These are phyloP conservation scores for Earliella scabrosa DNA, from an alignment of 1,284 basidiomycete genomes.

Conservation along the genomic window DNA sequence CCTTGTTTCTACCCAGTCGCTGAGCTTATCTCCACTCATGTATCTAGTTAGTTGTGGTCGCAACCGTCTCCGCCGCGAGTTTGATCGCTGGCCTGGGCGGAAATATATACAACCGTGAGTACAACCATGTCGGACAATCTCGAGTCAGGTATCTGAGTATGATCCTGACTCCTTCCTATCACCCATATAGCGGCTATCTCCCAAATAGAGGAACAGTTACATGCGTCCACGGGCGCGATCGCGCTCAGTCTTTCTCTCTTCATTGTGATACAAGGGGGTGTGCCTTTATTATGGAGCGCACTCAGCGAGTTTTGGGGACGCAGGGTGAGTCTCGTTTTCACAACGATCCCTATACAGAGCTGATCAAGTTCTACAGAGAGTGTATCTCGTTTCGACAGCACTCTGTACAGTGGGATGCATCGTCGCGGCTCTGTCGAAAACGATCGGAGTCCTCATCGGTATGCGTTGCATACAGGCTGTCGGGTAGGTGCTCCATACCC, in stretches of 20 bases:
- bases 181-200: constrained; percentile 57
- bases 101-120: constrained; percentile 72
- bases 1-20: neutral
- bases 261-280: constrained; percentile 76
- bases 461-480: constrained; percentile 73
- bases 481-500: constrained; percentile 45
- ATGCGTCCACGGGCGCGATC: constrained; percentile 70
- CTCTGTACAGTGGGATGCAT: constrained; percentile 70
- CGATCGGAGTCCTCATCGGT: constrained; percentile 70
- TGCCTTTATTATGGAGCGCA: constrained; percentile 74
- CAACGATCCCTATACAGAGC: neutral
- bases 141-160: too few species aligned
- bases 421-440: constrained; percentile 68
- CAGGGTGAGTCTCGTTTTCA: constrained; percentile 53
- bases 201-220: constrained; percentile 66
- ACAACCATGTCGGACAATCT: too few species aligned
- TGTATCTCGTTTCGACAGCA: constrained; percentile 67
- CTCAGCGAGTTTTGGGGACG: constrained; percentile 82
- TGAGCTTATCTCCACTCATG: neutral
- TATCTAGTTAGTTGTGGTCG: constrained; percentile 54
- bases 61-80: constrained; percentile 61
- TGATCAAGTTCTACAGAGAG: constrained; percentile 43
- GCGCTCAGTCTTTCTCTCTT: constrained; percentile 78
- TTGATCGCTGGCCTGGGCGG: constrained; percentile 73
- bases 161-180: constrained; percentile 2